Evolutionary conservation across 2,329 filamentous ascomycete species (phyloP), one percentile per base, ranked within the genome.

Genomic region (Plenodomus biglobosus): DNA sequence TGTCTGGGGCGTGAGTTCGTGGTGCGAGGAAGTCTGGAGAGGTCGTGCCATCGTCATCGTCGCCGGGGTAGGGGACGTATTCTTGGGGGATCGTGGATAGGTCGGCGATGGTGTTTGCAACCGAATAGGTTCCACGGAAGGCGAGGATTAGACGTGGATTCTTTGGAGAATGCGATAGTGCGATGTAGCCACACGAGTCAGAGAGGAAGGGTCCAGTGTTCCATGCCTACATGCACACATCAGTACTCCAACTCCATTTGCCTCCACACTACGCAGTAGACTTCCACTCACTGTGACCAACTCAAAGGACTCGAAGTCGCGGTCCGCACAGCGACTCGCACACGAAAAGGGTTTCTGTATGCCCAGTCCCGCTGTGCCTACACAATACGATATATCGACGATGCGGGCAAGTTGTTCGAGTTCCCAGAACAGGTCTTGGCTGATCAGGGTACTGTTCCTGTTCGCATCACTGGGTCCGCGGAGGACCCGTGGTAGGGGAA

Each of bases 341-440:
- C 94, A 99, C 24, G 80, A 75, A 70, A 99, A 99, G 0, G 94
- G 94, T 58, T 85, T 85, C 41, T 80, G 79, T 52, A 99, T 85
- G 34, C 92, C 94, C 46, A 95, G 81, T 10, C 91, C 92, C 0
- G 88, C 86, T 4, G 82, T 85, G 53, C 92, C 91, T 49, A 97
- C 88, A 71, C 94, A 99, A 74, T 97, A 97, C 40, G 90, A 79
- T 50, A 97, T 94, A 70, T 99, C 94, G 54, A 96, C 92, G 20
- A 97, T 81, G 44, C 92, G 86, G n/a, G 92, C 84, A 46, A 92
- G 78, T 64, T 95, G 88, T 72, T 96, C 91, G 13, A 99, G 84
- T 16, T 89, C 85, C 49, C 82, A 76, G 73, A 95, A 97, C 52
- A 96, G 80, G 19, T 77, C 64, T 21, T 73, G 65, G 3, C 87